Evolutionary conservation across 768 basidiomycete species (phyloP), one percentile per base, ranked within the genome.

Genomic region (Strobilomyces echinocephalus): DNA sequence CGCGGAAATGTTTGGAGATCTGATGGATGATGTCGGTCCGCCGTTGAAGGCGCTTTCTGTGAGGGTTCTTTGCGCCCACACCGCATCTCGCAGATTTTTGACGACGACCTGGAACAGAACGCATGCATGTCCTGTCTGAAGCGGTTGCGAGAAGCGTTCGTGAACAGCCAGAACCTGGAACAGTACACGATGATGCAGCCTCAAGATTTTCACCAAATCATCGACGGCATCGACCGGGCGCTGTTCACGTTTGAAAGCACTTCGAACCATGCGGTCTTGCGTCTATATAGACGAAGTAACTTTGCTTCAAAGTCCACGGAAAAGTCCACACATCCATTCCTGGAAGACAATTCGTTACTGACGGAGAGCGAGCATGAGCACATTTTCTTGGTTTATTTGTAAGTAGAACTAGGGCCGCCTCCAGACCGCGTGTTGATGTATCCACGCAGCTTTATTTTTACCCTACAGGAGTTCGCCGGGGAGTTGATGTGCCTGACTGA

Each of bases 341-440:
- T 46, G 14, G 51, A 58, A 20, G 77, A 79, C 1, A 73, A 74
- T 36, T 53, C 57, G 14, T 43, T 76, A 3, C 61, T 80, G 16
- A 59, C 63, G 8, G 77, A 76, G 31, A 73, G 73, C 36, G 83
- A 87, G n/a, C 83, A 86, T 59, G 94, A 97, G 61, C 83, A 84
- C 52, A 77, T 97, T 1, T 95, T 95, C 66, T 69, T 95, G 24
- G 87, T 94, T 0, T 95, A 95, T 65, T 95, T 94, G 94, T 95
- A 56, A 67, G 91, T 76, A n/a, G 7, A 28, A 20, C 15, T 11
- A 38, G 38, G 3, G 52, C 52, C 24, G 12, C 11, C 8, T 16
- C 16, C 45, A 16, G 16, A 8, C 14, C 41, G 36, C 24, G 3
- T 44, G 3, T 50, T 69, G 50, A 68, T 39, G 43, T 28, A n/a